Conservation (phyloP, 495 filamentous ascomycete species). For the Staphylotrichum tortipilum region DNA sequence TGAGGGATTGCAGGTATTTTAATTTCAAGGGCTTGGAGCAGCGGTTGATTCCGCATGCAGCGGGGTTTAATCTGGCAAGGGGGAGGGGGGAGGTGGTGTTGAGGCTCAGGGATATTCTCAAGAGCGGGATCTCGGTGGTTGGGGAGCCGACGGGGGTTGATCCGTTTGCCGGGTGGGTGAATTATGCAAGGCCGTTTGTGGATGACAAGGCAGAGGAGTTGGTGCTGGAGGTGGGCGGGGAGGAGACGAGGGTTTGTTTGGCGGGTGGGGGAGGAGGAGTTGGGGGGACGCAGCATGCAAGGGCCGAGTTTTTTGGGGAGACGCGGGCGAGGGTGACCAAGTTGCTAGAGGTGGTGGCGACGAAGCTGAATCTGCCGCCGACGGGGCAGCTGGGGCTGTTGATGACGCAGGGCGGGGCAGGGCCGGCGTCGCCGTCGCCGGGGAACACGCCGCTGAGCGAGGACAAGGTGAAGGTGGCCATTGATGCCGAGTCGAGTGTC, state of each 20-base stretch:
- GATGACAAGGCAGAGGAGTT: slow-evolving; percentile 66
- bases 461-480: slow-evolving; percentile 57
- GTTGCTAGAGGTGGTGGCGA: slow-evolving; percentile 70
- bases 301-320: slow-evolving; percentile 62
- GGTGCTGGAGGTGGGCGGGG: slow-evolving; percentile 68
- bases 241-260: slow-evolving; percentile 57
- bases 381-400: slow-evolving; percentile 58
- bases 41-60: slow-evolving; percentile 67
- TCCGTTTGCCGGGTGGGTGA: slow-evolving; percentile 51
- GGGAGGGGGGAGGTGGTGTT: slow-evolving; percentile 68
- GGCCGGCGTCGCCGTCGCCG: slow-evolving; percentile 51
- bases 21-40: slow-evolving; percentile 89
- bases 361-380: slow-evolving; percentile 65
- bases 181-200: slow-evolving; percentile 74
- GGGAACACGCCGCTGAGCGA: slow-evolving; percentile 64
- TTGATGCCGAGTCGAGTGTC: slow-evolving; percentile 61
- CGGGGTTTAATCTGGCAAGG: slow-evolving; percentile 64
- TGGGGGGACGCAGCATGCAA: slow-evolving; percentile 1
- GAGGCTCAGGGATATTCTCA: slow-evolving; percentile 74
- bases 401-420: slow-evolving; percentile 47
- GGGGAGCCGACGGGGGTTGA: slow-evolving; percentile 35
- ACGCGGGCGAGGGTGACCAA: slow-evolving; percentile 59
- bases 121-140: slow-evolving; percentile 65
- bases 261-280: not conserved
- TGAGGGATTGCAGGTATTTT: slow-evolving; percentile 87